phyloP scores from a whole-genome alignment of 169 alveolate genomes.

The Plasmodium malariae region DNA sequence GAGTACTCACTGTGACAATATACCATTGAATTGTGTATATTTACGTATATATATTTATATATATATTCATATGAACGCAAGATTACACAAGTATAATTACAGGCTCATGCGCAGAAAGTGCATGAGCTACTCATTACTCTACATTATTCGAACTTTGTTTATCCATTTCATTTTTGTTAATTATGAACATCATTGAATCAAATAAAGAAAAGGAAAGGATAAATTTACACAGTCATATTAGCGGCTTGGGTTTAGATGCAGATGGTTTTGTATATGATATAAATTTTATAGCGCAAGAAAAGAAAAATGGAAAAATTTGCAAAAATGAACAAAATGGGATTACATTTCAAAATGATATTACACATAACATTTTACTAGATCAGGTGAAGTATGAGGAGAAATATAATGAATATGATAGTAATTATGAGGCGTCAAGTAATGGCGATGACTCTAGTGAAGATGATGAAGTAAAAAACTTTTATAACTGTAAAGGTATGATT shows the following conservation, averaged over 20 bases:
- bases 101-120: no score
- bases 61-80: no score
- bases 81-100: no score
- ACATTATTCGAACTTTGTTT: neutral
- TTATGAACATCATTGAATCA: constrained; percentile 71
- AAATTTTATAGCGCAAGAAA: neutral
- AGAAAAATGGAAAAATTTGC: neutral
- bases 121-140: no score
- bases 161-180: neutral
- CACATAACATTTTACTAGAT: no score
- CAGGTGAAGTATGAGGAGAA: constrained; percentile 1
- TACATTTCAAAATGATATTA: constrained; percentile 1
- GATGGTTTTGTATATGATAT: constrained; percentile 76
- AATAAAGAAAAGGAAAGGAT: constrained; percentile 90
- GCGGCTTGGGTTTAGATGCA: constrained; percentile 98
- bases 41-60: no score
- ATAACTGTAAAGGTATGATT: constrained; percentile 92
- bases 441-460: constrained; percentile 20
- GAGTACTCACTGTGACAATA: no score
- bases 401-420: neutral
- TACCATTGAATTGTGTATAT: no score
- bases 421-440: neutral
- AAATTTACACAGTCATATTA: constrained; percentile 99
- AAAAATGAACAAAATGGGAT: no score
- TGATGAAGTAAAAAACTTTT: constrained; percentile 33